A percentile compares a stretch with the other conserved stretches of the same genome.
Evolutionary conservation across 208 protist genomes (phyloP).

Genomic region (Leishmania braziliensis): DNA sequence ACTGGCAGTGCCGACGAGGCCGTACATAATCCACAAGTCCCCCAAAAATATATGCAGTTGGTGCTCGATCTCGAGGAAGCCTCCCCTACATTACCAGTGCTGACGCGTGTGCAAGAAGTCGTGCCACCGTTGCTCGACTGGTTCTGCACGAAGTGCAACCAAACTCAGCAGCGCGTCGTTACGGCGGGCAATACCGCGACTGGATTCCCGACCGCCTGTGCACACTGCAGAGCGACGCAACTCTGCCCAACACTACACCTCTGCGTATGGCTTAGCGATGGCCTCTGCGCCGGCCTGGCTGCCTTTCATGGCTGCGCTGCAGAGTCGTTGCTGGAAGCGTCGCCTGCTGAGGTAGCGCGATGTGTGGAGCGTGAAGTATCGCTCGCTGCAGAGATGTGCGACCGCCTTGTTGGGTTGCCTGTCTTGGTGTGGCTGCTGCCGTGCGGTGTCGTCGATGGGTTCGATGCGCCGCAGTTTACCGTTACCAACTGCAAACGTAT

Average conservation of each 20-base stretch:
- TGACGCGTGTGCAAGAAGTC: constrained; percentile 27
- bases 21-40: background rate
- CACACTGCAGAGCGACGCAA: constrained; percentile 25
- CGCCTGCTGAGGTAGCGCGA: constrained; percentile 8
- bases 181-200: background rate
- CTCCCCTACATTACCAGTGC: constrained; percentile 30
- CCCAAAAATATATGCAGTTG: constrained; percentile 10
- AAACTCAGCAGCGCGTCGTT: background rate
- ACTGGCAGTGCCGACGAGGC: background rate
- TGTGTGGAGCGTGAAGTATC: background rate
- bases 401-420: constrained; percentile 43
- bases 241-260: constrained; percentile 30
- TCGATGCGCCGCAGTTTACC: constrained; percentile 19
- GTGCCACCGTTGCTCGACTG: constrained; percentile 8
- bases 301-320: constrained; percentile 29
- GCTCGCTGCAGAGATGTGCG: background rate
- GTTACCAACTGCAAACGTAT: constrained; percentile 45
- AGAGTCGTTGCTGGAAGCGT: constrained; percentile 43
- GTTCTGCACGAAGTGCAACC: constrained; percentile 15
- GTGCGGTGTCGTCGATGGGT: background rate
- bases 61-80: constrained; percentile 23
- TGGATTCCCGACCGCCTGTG: constrained; percentile 22
- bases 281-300: constrained; percentile 24
- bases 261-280: constrained; percentile 47
- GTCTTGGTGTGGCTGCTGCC: constrained; percentile 53